Evolutionary conservation across 2,329 filamentous ascomycete genomes (phyloP), one percentile per base, ranked within the genome.

Genomic region (Microsporum ferrugineum): DNA sequence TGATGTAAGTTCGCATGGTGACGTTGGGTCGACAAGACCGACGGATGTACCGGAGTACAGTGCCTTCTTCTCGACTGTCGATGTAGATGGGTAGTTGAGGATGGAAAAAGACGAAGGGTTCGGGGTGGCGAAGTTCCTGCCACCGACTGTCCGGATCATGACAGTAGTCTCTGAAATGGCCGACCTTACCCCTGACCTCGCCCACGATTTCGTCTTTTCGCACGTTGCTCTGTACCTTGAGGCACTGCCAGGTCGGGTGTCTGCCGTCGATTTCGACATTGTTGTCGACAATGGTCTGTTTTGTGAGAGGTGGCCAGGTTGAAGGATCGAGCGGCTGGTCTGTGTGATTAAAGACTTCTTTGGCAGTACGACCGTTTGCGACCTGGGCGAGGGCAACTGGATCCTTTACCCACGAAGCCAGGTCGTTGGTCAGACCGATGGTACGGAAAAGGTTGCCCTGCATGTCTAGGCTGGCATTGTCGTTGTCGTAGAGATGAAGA

Each of bases 11-110:
- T 71, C 94, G 91, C 68, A 97, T 79, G 36, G 83, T 82, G n/a
- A 94, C 84, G 69, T 97, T 99, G 1, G 94, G 89, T 63, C 84
- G 85, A 76, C 94, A 99, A 68, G 94, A 97, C 66, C 92, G 84
- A 61, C 94, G 85, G n/a, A 95, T 85, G 71, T 94, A 96, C 51
- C 94, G 88, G 61, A 94, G 85, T 39, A 85, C 78, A 3, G 89
- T 96, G 27, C 92, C 94, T 76, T 95, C 90, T 71, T 84, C 84
- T 63, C 94, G 83, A 7, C 91, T 94, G 73, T 96, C 94, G 69
- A 99, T 94, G 75, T 91, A 96, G 10, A 99, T 82, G 0, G 92
- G 92, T 6, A 97, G 83, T 62, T 86, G 82, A 0, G 91, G 89
- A 69, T 95, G 91, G 73, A 97, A 92, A 71, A 91, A 89, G 29